Evolutionary conservation across 805 yeast species (phyloP), one percentile per base, ranked within the genome.

Genomic region (Candida jianshihensis): DNA sequence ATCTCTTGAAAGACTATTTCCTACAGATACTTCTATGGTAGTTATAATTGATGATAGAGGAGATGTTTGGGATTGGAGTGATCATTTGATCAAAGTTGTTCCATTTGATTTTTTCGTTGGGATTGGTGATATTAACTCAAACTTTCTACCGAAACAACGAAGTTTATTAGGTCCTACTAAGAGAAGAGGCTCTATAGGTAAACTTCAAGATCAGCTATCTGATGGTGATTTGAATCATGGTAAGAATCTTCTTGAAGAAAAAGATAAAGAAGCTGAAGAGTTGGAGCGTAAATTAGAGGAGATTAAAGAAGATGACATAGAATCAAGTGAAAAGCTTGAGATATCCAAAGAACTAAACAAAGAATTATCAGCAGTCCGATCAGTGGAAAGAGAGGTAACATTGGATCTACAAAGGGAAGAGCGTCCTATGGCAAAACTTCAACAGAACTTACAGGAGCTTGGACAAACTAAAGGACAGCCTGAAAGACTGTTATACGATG

Each of bases 51-150:
- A 92, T 59, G 98, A 92, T 58, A 73, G 98, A 56, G 98, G 97
- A 3, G 98, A 92, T 58, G 98, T 92, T 16, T 92, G 98, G 98
- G 85, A 84, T 53, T 92, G 98, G 98, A 84, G 87, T 47, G 78
- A 82, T 11, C 89, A 92, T 54, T 64, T 92, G 48, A 77, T 92
- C 40, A 86, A 90, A 59, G 97, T 90, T 5, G 82, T 88, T 2
- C 98, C 98, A 0, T 92, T 87, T 57, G 95, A 86, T 56, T 92
- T 92, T 51, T 92, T 92, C 51, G 95, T 89, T 26, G 97, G 97
- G 10, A 87, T 90, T 38, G 98, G 98, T 20, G 98, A 92, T 63
- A 92, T 92, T 53, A 92, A 92, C 53, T 86, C 96, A 16, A 81
- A 87, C 46, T 88, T 88, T 53, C 63, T 92, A 38, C 97, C 98